Evolutionary conservation across 306 rosid species (phyloP).

Genomic region (Trichosanthes cucumerina): DNA sequence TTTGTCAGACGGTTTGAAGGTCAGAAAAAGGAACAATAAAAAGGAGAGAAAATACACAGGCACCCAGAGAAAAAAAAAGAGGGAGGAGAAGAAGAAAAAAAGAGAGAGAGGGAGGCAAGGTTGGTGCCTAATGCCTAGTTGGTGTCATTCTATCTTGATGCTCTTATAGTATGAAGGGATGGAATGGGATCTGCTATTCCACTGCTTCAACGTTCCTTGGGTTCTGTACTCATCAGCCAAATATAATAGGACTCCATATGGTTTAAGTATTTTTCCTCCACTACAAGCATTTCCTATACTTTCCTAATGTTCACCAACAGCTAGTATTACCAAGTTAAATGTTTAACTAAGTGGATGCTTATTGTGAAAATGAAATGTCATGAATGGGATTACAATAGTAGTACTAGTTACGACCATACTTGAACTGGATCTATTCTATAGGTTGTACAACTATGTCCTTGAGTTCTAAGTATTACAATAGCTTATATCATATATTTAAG

Average conservation of each 20-base stretch:
- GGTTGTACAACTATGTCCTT: too few species aligned
- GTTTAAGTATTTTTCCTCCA: conserved; percentile 36
- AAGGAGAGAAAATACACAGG: too few species aligned
- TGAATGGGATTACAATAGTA: background rate
- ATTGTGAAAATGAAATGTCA: background rate
- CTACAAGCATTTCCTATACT: background rate
- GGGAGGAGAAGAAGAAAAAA: too few species aligned
- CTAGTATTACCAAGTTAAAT: background rate
- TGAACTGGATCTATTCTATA: too few species aligned
- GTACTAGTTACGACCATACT: too few species aligned
- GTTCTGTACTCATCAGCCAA: background rate
- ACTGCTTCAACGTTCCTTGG: background rate
- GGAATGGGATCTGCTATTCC: background rate
- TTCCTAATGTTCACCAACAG: background rate
- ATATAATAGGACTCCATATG: background rate
- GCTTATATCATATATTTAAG: background rate
- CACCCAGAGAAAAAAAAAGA: too few species aligned
- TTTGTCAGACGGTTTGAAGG: background rate
- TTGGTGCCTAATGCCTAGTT: background rate
- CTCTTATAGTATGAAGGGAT: background rate
- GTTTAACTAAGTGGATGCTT: background rate
- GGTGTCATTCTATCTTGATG: background rate
- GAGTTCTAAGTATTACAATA: too few species aligned
- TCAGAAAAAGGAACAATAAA: too few species aligned
- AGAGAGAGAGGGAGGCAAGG: background rate